Evolutionary conservation across 257 asterid species (phyloP).

Genomic region (Buddleja alternifolia): DNA sequence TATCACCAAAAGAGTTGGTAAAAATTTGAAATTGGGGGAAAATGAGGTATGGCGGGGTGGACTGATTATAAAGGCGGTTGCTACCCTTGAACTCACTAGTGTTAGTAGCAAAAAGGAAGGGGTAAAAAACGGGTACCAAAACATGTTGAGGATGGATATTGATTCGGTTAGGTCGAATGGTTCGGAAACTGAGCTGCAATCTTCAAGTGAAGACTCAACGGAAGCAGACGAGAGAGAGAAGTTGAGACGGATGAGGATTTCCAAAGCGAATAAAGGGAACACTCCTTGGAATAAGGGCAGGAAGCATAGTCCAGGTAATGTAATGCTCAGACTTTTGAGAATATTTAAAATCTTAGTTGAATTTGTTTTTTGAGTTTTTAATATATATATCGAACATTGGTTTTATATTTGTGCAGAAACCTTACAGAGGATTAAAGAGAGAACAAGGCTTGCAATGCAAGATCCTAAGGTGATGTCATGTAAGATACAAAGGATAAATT

Average conservation of each 20-base stretch:
- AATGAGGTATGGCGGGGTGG: conserved; percentile 46
- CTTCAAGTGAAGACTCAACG: conserved; percentile 50
- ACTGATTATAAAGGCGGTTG: conserved; percentile 63
- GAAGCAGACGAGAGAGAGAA: conserved; percentile 65
- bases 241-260: conserved; percentile 91
- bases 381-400: conserved; percentile 11
- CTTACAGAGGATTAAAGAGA: conserved; percentile 72
- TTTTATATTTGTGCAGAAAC: conserved; percentile 69
- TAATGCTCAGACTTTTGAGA: background rate
- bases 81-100: conserved; percentile 61
- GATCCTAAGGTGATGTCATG: conserved; percentile 99
- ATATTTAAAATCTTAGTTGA: background rate
- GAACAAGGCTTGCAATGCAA: conserved; percentile 95
- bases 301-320: conserved; percentile 88
- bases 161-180: conserved; percentile 43
- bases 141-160: conserved; percentile 43
- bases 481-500: conserved; percentile 46
- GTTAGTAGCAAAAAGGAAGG: conserved; percentile 38
- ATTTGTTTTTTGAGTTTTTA: conserved; percentile 7
- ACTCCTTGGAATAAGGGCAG: conserved; percentile 96
- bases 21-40: conserved; percentile 38
- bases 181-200: conserved; percentile 35
- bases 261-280: conserved; percentile 92
- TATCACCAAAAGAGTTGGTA: conserved; percentile 38
- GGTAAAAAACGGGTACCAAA: conserved; percentile 33